phyloP scores from a whole-genome alignment of 768 basidiomycete genomes.

The Hirschioporus abietinus region DNA sequence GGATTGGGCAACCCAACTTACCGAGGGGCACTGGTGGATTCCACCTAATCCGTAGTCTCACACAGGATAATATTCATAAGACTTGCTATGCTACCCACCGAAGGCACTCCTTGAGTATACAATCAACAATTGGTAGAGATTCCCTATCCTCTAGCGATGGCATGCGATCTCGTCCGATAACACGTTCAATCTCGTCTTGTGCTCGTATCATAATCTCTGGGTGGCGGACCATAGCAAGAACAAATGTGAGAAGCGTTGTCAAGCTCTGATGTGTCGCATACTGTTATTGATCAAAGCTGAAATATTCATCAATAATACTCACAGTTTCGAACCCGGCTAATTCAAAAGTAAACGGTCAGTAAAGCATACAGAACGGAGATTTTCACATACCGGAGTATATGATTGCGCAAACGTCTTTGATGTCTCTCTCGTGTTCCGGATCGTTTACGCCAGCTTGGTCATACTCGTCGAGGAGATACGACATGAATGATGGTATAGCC shows the following conservation, averaged over 20 bases:
- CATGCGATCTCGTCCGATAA: conserved; percentile 27
- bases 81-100: not conserved
- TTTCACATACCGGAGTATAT: conserved; percentile 11
- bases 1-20: not conserved
- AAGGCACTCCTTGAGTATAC: conserved; percentile 17
- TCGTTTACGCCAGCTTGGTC: not conserved
- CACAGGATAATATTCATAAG: not conserved
- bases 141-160: conserved; percentile 24
- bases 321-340: conserved; percentile 9
- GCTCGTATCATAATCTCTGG: conserved; percentile 28
- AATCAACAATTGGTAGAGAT: conserved; percentile 25
- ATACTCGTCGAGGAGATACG: conserved; percentile 3
- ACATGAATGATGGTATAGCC: conserved; percentile 8
- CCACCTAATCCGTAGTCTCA: not conserved
- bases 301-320: conserved; percentile 7
- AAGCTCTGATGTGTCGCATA: not conserved
- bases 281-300: not conserved
- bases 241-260: conserved; percentile 15
- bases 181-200: conserved; percentile 29
- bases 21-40: conserved; percentile 7
- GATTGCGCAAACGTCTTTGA: conserved; percentile 13
- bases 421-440: conserved; percentile 10
- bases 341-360: not conserved
- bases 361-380: not conserved
- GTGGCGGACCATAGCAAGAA: conserved; percentile 26